These are phyloP conservation scores for Aspergillus candidus DNA, from an alignment of 2,329 filamentous ascomycete genomes.

Conservation along the genomic window DNA sequence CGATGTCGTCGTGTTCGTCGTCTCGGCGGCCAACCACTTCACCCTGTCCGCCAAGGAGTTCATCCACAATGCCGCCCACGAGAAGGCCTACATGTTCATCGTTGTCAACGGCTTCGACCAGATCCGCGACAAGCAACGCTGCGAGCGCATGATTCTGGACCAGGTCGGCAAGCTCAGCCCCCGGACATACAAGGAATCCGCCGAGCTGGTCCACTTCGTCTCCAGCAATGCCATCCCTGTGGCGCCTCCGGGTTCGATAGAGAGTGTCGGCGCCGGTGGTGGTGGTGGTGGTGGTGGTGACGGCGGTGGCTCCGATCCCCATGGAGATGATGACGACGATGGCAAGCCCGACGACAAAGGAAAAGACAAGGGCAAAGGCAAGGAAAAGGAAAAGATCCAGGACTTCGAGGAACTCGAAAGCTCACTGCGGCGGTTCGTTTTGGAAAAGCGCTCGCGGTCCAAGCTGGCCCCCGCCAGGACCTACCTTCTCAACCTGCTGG, in stretches of 20 bases:
- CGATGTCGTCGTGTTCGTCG: slow-evolving; percentile 96
- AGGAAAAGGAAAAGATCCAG: slow-evolving; percentile 79
- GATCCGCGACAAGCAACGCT: slow-evolving; percentile 84
- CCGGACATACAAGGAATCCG: slow-evolving; percentile 83
- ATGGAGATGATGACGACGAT: slow-evolving; percentile 44
- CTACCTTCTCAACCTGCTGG: slow-evolving; percentile 87
- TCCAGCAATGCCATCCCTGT: slow-evolving; percentile 93
- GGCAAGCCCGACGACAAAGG: slow-evolving; percentile 45
- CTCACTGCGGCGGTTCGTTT: slow-evolving; percentile 82
- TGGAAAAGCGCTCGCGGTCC: slow-evolving; percentile 90
- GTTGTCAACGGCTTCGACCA: slow-evolving; percentile 97
- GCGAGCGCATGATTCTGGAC: slow-evolving; percentile 86
- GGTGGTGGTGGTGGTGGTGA: slow-evolving; percentile 50
- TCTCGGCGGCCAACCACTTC: slow-evolving; percentile 96
- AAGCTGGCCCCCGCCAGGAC: slow-evolving; percentile 95
- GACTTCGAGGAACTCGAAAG: slow-evolving; percentile 89
- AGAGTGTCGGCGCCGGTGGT: slow-evolving; percentile 43
- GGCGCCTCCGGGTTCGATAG: slow-evolving; percentile 52
- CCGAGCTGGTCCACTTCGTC: slow-evolving; percentile 93
- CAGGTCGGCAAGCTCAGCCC: slow-evolving; percentile 85
- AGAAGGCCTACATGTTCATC: slow-evolving; percentile 98
- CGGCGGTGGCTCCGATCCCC: slow-evolving; percentile 48
- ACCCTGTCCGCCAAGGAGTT: slow-evolving; percentile 97
- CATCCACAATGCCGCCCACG: slow-evolving; percentile 87
- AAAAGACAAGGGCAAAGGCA: slow-evolving; percentile 77